A percentile compares a stretch with the other conserved stretches of the same genome.
Evolutionary conservation across 1,284 basidiomycete species (phyloP).

Genomic region (Porphyrellus sp.): DNA sequence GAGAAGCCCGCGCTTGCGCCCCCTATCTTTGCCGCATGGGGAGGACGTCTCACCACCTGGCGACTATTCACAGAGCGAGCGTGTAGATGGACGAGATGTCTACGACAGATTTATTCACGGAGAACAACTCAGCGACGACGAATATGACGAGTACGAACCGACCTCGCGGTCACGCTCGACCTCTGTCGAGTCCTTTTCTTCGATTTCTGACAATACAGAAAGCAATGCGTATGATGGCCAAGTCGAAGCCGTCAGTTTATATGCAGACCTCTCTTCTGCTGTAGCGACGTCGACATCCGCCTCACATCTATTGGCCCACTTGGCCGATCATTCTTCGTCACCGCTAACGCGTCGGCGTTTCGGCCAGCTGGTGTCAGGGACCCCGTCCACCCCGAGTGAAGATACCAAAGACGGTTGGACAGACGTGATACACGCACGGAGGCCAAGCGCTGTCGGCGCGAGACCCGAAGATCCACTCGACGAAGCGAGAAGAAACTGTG

Average conservation of each 20-base stretch:
- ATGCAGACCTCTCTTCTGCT: conserved; percentile 42
- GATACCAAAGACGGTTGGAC: conserved; percentile 25
- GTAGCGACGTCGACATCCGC: conserved; percentile 35
- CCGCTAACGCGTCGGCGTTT: conserved; percentile 50
- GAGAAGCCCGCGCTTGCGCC: conserved; percentile 12
- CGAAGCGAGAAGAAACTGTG: conserved; percentile 52
- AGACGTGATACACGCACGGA: conserved; percentile 26
- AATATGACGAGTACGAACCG: conserved; percentile 48
- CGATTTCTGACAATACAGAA: conserved; percentile 32
- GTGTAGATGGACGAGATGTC: conserved; percentile 31
- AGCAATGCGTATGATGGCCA: conserved; percentile 23
- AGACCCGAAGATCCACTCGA: conserved; percentile 24
- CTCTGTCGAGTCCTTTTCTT: conserved; percentile 28
- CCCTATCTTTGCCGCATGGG: background rate
- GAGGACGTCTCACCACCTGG: background rate
- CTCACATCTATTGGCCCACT: conserved; percentile 50
- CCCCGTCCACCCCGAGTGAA: conserved; percentile 3
- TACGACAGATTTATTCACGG: conserved; percentile 63
- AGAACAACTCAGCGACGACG: conserved; percentile 58
- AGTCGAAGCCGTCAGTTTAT: conserved; percentile 41
- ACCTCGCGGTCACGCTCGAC: conserved; percentile 20
- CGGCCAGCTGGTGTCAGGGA: conserved; percentile 32
- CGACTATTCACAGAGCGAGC: conserved; percentile 8
- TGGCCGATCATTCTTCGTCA: conserved; percentile 39
- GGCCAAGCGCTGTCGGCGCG: conserved; percentile 10